These are phyloP conservation scores for Boletus rufocinnamomeus DNA, from an alignment of 768 basidiomycete species.

Conservation along the genomic window DNA sequence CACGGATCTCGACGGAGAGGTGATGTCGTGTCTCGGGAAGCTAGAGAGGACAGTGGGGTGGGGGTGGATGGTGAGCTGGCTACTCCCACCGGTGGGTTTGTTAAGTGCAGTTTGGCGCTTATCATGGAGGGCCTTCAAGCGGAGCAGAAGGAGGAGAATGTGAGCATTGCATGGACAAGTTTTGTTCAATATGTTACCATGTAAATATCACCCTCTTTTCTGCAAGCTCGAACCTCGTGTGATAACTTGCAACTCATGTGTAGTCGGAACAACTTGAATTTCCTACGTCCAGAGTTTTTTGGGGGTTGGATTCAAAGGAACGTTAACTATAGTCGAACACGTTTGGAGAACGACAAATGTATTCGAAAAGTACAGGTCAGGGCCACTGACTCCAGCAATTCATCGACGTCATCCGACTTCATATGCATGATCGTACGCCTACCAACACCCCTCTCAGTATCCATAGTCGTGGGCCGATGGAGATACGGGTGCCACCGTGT, in stretches of 20 bases:
- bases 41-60: conserved; percentile 52
- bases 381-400: background rate
- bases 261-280: background rate
- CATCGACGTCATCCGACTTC: background rate
- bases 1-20: conserved; percentile 59
- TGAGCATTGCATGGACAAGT: background rate
- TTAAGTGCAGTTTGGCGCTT: conserved; percentile 47
- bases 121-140: conserved; percentile 35
- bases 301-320: background rate
- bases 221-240: background rate
- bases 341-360: background rate
- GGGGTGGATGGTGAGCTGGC: conserved; percentile 63
- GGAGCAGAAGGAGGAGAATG: conserved; percentile 2
- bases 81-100: conserved; percentile 56
- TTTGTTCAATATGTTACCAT: background rate
- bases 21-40: conserved; percentile 41
- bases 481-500: conserved; percentile 9
- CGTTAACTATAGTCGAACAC: background rate
- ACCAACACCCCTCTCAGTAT: too few relatives aligned
- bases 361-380: background rate
- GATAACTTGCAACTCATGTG: background rate
- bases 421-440: background rate
- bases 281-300: background rate
- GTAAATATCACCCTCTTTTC: background rate
- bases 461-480: background rate